Evolutionary conservation across 768 basidiomycete genomes (phyloP).

Genomic region (Panaeolus papilionaceus): DNA sequence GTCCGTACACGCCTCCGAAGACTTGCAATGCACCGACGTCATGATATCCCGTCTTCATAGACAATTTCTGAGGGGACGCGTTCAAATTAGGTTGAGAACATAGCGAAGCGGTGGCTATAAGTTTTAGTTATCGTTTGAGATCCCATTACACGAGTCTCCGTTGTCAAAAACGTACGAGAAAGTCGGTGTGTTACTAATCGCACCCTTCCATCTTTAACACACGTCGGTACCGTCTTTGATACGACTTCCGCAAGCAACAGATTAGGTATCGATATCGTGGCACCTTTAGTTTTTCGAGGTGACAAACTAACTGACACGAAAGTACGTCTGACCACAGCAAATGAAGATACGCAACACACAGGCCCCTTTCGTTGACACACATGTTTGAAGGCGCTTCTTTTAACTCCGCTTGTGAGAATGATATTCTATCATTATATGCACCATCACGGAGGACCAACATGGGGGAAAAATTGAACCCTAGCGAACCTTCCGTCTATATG

Average conservation of each 20-base stretch:
- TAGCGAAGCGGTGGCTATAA: background rate
- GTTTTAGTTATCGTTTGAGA: background rate
- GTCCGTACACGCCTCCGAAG: background rate
- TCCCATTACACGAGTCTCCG: background rate
- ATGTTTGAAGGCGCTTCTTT: constrained; percentile 1
- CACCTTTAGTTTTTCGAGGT: no score
- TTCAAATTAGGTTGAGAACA: background rate
- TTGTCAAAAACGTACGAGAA: background rate
- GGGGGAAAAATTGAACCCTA: background rate
- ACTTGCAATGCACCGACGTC: background rate
- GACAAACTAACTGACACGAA: no score
- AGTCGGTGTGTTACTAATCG: no score
- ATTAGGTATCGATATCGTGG: no score
- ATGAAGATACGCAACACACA: no score
- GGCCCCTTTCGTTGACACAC: background rate
- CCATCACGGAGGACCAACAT: background rate
- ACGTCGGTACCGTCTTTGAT: no score
- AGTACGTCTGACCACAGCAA: no score
- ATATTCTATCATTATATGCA: background rate
- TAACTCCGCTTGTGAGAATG: background rate
- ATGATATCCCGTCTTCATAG: background rate
- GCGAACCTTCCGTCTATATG: constrained; percentile 32
- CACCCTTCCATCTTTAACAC: no score
- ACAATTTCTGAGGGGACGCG: background rate
- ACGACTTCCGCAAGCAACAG: no score